Conservation (phyloP, 2,329 filamentous ascomycete species). For the Xenosphaeropsis pyriputrescens region DNA sequence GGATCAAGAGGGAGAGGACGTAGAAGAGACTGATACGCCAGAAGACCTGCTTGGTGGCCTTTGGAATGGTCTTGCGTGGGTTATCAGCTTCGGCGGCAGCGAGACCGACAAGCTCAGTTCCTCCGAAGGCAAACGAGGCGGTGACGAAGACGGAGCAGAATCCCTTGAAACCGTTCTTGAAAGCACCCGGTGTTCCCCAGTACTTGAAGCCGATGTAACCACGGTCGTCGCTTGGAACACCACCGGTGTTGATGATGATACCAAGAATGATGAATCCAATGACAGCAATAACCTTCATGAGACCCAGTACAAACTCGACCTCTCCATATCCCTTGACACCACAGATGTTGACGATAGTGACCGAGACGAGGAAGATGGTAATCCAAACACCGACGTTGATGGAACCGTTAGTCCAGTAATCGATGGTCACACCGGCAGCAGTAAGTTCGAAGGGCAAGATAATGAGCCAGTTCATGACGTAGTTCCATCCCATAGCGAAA, state of each 20-base stretch:
- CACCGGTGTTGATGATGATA: slow-evolving; percentile 42
- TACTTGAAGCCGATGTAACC: slow-evolving; percentile 46
- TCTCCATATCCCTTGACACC: slow-evolving; percentile 42
- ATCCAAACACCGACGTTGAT: slow-evolving; percentile 40
- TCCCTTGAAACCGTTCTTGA: slow-evolving; percentile 44
- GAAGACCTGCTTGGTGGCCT: slow-evolving; percentile 28
- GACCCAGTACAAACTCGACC: slow-evolving; percentile 41
- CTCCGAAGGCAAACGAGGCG: slow-evolving; percentile 45
- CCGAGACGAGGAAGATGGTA: slow-evolving; percentile 34
- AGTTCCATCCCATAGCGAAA: slow-evolving; percentile 39
- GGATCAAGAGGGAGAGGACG: slow-evolving; percentile 24
- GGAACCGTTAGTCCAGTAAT: slow-evolving; percentile 30
- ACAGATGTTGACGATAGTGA: slow-evolving; percentile 37
- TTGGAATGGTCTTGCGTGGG: slow-evolving; percentile 30
- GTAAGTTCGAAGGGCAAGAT: slow-evolving; percentile 38
- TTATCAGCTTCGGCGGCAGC: slow-evolving; percentile 43
- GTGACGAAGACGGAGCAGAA: slow-evolving; percentile 50
- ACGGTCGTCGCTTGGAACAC: slow-evolving; percentile 26
- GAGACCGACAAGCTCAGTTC: slow-evolving; percentile 46
- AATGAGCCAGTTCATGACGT: slow-evolving; percentile 32
- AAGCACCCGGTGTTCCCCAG: slow-evolving; percentile 42
- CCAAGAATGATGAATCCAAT: slow-evolving; percentile 51
- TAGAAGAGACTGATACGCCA: slow-evolving; percentile 31
- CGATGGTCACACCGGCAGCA: slow-evolving; percentile 36
- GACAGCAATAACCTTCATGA: slow-evolving; percentile 43